A percentile compares a stretch with the other conserved stretches of the same genome.
These are phyloP conservation scores for Andrographis paniculata DNA, from an alignment of 305 asterid species.

Conservation along the genomic window DNA sequence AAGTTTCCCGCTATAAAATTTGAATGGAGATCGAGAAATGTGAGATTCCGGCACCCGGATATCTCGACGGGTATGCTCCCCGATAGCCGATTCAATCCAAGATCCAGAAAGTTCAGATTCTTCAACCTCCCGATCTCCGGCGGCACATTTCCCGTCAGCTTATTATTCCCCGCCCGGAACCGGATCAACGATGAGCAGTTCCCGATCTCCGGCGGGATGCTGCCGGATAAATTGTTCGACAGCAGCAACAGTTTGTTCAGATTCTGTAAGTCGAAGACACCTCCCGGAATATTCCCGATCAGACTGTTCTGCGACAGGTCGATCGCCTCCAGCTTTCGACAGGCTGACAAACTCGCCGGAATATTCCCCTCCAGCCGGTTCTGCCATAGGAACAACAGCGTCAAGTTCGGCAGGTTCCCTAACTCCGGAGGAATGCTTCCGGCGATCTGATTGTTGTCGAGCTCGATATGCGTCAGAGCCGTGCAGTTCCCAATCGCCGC, in stretches of 20 bases:
- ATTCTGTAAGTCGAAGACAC: conserved; percentile 51
- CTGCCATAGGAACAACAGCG: conserved; percentile 69
- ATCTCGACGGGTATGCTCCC: conserved; percentile 61
- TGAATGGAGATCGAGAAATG: conserved; percentile 83
- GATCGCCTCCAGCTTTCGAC: conserved; percentile 58
- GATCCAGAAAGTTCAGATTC: conserved; percentile 68
- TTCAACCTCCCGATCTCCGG: conserved; percentile 61
- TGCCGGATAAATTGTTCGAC: conserved; percentile 66
- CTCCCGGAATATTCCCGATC: conserved; percentile 66
- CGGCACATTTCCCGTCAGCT: conserved; percentile 59
- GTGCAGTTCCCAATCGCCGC: conserved; percentile 54
- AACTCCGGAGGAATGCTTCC: conserved; percentile 70
- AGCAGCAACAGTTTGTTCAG: conserved; percentile 61
- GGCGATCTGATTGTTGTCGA: conserved; percentile 70
- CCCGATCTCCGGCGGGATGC: conserved; percentile 61
- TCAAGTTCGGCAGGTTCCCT: conserved; percentile 55
- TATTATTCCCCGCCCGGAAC: conserved; percentile 54
- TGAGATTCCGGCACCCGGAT: conserved; percentile 69
- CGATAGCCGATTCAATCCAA: conserved; percentile 56
- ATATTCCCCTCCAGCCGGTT: conserved; percentile 64
- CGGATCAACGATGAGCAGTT: conserved; percentile 76
- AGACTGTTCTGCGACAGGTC: conserved; percentile 65
- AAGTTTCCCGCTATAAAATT: conserved; percentile 63
- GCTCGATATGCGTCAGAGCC: conserved; percentile 65
- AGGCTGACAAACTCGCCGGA: conserved; percentile 52